Evolutionary conservation across 768 basidiomycete genomes (phyloP), one percentile per base, ranked within the genome.

Genomic region (Russula foetens): DNA sequence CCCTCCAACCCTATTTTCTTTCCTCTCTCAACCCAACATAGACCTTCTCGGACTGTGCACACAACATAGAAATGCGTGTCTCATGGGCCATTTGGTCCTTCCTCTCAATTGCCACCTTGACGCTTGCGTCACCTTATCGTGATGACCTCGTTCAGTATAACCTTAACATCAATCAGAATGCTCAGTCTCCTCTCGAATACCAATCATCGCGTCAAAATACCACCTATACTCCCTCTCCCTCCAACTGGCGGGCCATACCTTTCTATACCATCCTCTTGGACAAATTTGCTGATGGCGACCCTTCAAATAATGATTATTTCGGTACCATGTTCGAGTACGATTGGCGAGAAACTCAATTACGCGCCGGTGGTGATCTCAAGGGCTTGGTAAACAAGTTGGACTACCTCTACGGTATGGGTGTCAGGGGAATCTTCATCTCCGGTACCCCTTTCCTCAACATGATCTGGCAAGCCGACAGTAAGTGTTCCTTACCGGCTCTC

Each of bases 381-480:
- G 94, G 94, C 56, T 74, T 96, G 60, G 73, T 79, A 47, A 71
- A 81, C 23, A 84, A 80, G 59, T 76, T 97, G 62, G 94, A 97
- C 73, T 97, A 97, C 71, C 77, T 97, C 19, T 77, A 90, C 47
- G 90, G 90, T 63, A 94, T 95, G 90, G 94, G 94, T 64, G 74
- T 92, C 62, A 77, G 77, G 67, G 79, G 84, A 53, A 84, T 97
- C 67, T 97, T 92, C 75, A 88, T 96, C 71, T 92, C 94, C 24
- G 94, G 94, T 54, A 97, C 94, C 1, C 84, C 86, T 54, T 97
- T 92, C 73, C 63, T 97, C 63, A 96, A 96, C 79, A 94, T 94
- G 93, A 74, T 92, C n/a, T 96, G 93, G 93, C 88, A 94, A 70
- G 88, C 92, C 4, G 93, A 96, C 81, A 92, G 93, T 94, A 56